Evolutionary conservation across 345 rosid genomes (phyloP).

Genomic region (Conringia planisiliqua): DNA sequence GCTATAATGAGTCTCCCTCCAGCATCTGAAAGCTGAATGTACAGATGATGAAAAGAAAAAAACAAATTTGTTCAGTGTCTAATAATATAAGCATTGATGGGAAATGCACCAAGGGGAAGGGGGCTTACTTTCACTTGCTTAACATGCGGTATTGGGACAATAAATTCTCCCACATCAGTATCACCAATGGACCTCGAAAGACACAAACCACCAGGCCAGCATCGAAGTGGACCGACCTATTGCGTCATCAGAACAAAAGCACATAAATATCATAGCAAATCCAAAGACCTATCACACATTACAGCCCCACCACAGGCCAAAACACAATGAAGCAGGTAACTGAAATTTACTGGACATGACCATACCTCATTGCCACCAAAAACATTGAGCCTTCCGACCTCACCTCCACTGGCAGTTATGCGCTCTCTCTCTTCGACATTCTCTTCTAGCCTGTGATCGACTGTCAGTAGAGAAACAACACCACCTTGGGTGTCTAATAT

Average conservation of each 20-base stretch:
- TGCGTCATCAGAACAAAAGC: background rate
- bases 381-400: conserved; percentile 96
- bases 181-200: conserved; percentile 99
- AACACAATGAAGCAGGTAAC: background rate
- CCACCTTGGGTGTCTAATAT: conserved; percentile 97
- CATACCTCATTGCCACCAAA: conserved; percentile 96
- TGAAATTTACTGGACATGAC: background rate
- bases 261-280: background rate
- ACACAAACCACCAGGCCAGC: conserved; percentile 99
- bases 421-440: conserved; percentile 98
- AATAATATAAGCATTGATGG: background rate
- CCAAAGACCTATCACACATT: background rate
- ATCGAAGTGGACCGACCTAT: conserved; percentile 97
- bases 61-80: background rate
- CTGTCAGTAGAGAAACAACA: conserved; percentile 90
- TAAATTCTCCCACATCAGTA: conserved; percentile 96
- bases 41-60: background rate
- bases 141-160: conserved; percentile 97
- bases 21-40: conserved; percentile 72
- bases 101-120: conserved; percentile 8
- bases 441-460: conserved; percentile 97
- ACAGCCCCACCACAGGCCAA: background rate
- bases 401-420: conserved; percentile 99
- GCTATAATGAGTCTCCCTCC: conserved; percentile 98
- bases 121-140: conserved; percentile 92